Evolutionary conservation across 1,284 basidiomycete genomes (phyloP).

Genomic region (Ganoderma sinense): DNA sequence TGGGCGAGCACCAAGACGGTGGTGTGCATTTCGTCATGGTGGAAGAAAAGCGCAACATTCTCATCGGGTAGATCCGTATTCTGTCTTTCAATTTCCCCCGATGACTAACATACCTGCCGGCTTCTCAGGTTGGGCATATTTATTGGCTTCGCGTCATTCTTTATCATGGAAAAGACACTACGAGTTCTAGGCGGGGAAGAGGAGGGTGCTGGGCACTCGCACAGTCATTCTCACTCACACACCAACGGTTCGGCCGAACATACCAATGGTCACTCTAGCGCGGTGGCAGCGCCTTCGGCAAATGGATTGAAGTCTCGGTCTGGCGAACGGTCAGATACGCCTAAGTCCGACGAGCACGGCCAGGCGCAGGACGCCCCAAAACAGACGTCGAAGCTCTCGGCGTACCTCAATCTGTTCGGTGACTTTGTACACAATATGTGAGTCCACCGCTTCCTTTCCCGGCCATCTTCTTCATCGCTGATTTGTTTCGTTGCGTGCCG

Average conservation of each 20-base stretch:
- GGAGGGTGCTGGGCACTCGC: slow-evolving; percentile 52
- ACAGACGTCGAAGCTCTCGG: slow-evolving; percentile 81
- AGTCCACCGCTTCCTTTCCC: slow-evolving; percentile 35
- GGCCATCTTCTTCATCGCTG: slow-evolving; percentile 4
- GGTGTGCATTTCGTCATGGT: slow-evolving; percentile 80
- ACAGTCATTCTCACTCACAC: slow-evolving; percentile 65
- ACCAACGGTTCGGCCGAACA: slow-evolving; percentile 29
- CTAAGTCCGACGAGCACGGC: slow-evolving; percentile 30
- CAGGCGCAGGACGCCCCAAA: slow-evolving; percentile 43
- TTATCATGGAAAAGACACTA: slow-evolving; percentile 90
- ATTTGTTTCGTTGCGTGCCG: slow-evolving; percentile 9
- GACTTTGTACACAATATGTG: slow-evolving; percentile 91
- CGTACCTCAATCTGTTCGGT: slow-evolving; percentile 90
- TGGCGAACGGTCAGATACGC: slow-evolving; percentile 32
- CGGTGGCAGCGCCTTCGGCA: slow-evolving; percentile 39
- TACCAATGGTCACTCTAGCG: slow-evolving; percentile 41
- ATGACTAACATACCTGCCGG: background rate
- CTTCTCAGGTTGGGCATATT: slow-evolving; percentile 77
- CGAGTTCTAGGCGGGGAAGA: slow-evolving; percentile 78
- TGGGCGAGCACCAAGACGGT: slow-evolving; percentile 81
- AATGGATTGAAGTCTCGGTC: slow-evolving; percentile 44
- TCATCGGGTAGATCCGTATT: slow-evolving; percentile 72
- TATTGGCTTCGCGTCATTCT: slow-evolving; percentile 86
- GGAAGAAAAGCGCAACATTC: slow-evolving; percentile 88
- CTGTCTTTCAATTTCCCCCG: background rate